Evolutionary conservation across 169 alveolate species (phyloP).

Genomic region (Besnoitia besnoiti): DNA sequence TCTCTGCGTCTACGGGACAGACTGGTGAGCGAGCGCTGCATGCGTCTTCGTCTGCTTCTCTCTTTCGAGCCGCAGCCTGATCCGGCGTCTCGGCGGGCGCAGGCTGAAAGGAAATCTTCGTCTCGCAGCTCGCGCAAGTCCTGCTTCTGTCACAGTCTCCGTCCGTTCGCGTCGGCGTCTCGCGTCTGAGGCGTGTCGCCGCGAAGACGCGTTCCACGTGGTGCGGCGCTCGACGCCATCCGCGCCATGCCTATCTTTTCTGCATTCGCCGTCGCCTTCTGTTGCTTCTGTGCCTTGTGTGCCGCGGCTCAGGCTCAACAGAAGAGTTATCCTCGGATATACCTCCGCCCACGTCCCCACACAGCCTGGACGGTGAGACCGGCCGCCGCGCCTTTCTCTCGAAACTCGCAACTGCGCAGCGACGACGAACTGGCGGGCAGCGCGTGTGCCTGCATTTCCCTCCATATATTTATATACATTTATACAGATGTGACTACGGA

Average conservation of each 20-base stretch:
- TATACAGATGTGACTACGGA: background rate
- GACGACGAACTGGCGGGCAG: background rate
- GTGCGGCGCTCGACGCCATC: background rate
- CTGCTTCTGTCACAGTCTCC: background rate
- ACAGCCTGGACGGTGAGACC: conserved; percentile 21
- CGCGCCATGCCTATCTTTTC: background rate
- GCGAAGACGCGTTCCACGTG: too few species aligned
- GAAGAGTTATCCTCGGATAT: conserved; percentile 22
- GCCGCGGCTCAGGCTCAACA: conserved; percentile 7
- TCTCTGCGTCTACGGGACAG: conserved; percentile 40
- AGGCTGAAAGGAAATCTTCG: too few species aligned
- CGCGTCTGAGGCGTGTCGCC: too few species aligned
- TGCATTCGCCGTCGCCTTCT: background rate
- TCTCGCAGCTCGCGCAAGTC: background rate
- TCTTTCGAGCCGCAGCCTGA: background rate
- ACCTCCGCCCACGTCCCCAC: conserved; percentile 21
- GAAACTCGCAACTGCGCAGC: too few species aligned
- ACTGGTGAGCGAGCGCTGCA: conserved; percentile 36
- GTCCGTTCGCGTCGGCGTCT: background rate
- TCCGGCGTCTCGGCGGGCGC: too few species aligned
- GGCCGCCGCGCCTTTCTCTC: too few species aligned
- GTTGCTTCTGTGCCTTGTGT: background rate
- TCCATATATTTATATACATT: background rate
- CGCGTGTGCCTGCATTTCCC: background rate
- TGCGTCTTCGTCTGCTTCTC: background rate